phyloP scores from a whole-genome alignment of 441 rosid genomes.

The Adansonia madagascariensis region DNA sequence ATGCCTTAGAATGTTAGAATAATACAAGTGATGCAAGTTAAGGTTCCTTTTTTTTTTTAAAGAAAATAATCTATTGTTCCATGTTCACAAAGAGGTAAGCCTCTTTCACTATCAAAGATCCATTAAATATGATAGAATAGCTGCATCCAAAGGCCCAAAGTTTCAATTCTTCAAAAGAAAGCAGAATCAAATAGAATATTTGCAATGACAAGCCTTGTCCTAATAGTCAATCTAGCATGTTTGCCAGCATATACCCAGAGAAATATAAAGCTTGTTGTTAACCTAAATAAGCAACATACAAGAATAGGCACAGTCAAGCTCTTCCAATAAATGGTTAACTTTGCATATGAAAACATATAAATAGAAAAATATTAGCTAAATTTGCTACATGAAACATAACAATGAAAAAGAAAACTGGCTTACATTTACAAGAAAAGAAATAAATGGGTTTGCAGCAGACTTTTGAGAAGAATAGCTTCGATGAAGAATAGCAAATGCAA shows the following conservation, averaged over 20 bases:
- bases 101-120: background rate
- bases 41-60: background rate
- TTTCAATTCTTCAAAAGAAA: background rate
- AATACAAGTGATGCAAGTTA: background rate
- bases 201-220: background rate
- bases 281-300: background rate
- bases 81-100: background rate
- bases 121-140: background rate
- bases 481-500: constrained; percentile 68
- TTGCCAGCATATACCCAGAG: background rate
- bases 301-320: background rate
- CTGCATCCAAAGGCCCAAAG: constrained; percentile 4
- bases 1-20: constrained; percentile 12
- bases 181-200: background rate
- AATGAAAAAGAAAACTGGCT: constrained; percentile 33
- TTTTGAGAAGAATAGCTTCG: constrained; percentile 61
- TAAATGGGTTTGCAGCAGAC: constrained; percentile 64
- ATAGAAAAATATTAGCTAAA: background rate
- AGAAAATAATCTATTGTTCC: background rate
- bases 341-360: background rate
- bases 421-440: constrained; percentile 61
- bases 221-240: constrained; percentile 3
- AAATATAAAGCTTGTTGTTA: background rate
- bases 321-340: background rate
- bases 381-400: background rate